Conservation (phyloP, 177 flowering plant species). For the Tripterygium wilfordii region DNA sequence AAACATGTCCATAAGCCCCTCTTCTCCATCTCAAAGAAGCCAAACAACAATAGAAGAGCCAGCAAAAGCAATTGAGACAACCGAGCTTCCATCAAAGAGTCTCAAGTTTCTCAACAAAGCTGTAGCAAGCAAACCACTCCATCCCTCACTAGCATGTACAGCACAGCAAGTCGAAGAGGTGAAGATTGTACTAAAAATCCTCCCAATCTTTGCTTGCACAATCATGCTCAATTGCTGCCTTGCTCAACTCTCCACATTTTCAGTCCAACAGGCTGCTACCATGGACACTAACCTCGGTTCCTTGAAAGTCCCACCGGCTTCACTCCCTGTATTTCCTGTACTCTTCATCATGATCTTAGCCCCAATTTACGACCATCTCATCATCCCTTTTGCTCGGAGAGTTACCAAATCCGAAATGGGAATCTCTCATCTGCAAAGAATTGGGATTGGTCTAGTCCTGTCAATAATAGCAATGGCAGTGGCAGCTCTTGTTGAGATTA, state of each 20-base stretch:
- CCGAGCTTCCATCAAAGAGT: conserved; percentile 15
- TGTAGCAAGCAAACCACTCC: conserved; percentile 17
- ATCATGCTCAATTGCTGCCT: conserved; percentile 40
- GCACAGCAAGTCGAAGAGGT: conserved; percentile 48
- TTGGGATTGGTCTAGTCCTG: conserved; percentile 32
- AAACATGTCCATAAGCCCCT: conserved; percentile 27
- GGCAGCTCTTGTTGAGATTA: conserved; percentile 55
- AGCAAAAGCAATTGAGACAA: background rate
- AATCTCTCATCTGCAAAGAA: conserved; percentile 35
- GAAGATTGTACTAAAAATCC: conserved; percentile 38
- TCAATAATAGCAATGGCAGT: conserved; percentile 49
- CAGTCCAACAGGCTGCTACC: conserved; percentile 39
- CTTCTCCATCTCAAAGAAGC: conserved; percentile 4
- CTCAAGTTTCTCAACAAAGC: conserved; percentile 41
- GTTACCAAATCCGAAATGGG: conserved; percentile 35
- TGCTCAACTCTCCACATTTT: conserved; percentile 46
- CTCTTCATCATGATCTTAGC: conserved; percentile 38
- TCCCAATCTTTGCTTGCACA: conserved; percentile 39
- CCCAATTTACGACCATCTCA: conserved; percentile 40
- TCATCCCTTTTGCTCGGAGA: conserved; percentile 32
- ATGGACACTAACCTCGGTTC: conserved; percentile 39
- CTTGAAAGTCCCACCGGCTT: no score
- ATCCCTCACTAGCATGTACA: conserved; percentile 27
- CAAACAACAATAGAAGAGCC: conserved; percentile 7
- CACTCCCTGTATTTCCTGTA: conserved; percentile 38